Conservation (phyloP, 176 grass and related monocot species). For the Avena atlantica region DNA sequence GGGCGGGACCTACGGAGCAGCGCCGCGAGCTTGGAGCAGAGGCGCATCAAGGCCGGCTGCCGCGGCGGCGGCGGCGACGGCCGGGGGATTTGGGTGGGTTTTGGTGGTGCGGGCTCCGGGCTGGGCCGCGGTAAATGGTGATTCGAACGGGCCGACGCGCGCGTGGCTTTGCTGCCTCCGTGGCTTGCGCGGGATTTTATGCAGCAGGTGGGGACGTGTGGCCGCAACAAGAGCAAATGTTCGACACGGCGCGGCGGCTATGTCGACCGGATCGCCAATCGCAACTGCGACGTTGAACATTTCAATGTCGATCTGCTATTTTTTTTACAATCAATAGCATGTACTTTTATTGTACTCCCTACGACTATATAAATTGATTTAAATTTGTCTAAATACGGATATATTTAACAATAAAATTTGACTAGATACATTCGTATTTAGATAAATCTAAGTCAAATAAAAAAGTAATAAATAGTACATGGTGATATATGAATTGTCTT, state of each 20-base stretch:
- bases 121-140: not conserved
- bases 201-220: not conserved
- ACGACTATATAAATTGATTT: too few species aligned
- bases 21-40: conserved; percentile 68
- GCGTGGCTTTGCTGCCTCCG: not conserved
- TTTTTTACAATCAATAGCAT: too few species aligned
- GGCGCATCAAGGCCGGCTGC: conserved; percentile 45
- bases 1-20: conserved; percentile 68
- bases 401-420: too few species aligned
- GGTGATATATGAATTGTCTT: not conserved
- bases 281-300: not conserved
- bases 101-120: not conserved
- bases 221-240: conserved; percentile 6
- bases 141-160: conserved; percentile 38
- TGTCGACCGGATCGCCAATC: not conserved
- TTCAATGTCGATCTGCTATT: not conserved
- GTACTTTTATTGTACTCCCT: too few species aligned
- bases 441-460: too few species aligned
- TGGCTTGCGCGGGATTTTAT: conserved; percentile 27
- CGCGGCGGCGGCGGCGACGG: not conserved
- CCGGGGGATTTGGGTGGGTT: not conserved
- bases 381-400: too few species aligned
- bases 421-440: too few species aligned
- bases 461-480: too few species aligned
- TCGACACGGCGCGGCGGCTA: conserved; percentile 34